Conservation (phyloP, 768 basidiomycete genomes). For the Strobilomyces echinocephalus region DNA sequence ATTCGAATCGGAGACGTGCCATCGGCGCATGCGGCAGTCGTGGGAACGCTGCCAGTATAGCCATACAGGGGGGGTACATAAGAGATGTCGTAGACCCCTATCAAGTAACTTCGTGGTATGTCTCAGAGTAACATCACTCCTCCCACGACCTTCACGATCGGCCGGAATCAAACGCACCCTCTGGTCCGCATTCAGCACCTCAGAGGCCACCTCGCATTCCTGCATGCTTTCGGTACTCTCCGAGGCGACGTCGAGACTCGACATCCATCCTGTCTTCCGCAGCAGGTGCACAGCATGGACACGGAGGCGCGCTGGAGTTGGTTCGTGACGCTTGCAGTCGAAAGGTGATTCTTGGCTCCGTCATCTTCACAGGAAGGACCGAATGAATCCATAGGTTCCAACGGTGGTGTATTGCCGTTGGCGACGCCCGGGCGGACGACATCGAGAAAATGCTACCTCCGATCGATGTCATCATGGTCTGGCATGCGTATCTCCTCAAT, state of each 20-base stretch:
- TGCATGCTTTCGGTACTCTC: constrained; percentile 19
- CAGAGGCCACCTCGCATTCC: constrained; percentile 21
- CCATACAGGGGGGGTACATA: too few species aligned
- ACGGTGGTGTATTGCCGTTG: constrained; percentile 26
- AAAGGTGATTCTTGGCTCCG: constrained; percentile 18
- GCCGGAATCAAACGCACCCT: background rate
- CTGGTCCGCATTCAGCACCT: constrained; percentile 22
- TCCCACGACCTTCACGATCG: background rate
- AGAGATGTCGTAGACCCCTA: too few species aligned
- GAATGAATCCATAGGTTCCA: constrained; percentile 23
- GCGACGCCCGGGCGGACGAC: background rate
- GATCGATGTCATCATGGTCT: background rate
- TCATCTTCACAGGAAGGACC: background rate
- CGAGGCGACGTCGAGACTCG: constrained; percentile 16
- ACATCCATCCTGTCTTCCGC: constrained; percentile 11
- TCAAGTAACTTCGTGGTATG: too few species aligned
- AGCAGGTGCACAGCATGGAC: constrained; percentile 8
- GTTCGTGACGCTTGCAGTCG: constrained; percentile 34
- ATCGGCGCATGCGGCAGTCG: too few species aligned
- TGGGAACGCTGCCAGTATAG: too few species aligned
- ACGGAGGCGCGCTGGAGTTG: constrained; percentile 29
- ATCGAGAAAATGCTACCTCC: background rate
- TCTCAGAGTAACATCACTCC: background rate
- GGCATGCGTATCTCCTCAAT: background rate
- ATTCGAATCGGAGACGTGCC: too few species aligned